Percentiles rank a stretch among this genome's conserved stretches.
phyloP scores from a whole-genome alignment of 148 eudicot genomes.

The Cornus kousa region DNA sequence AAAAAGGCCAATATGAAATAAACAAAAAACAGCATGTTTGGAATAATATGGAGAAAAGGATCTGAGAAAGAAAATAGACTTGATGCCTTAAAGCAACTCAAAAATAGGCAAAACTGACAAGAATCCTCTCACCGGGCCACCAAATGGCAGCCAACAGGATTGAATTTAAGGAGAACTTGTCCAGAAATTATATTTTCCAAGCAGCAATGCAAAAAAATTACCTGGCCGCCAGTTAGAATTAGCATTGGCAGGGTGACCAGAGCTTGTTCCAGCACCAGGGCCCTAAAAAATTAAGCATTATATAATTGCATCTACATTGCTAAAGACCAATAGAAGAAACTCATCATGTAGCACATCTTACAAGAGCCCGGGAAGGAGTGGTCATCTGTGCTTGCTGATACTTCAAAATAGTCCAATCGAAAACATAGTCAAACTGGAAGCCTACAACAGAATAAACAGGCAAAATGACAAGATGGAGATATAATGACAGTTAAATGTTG shows the following conservation, averaged over 20 bases:
- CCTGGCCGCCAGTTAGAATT: conserved; percentile 58
- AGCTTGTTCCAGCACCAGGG: conserved; percentile 65
- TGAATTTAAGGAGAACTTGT: neutral
- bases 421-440: conserved; percentile 95
- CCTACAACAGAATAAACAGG: conserved; percentile 42
- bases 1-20: no score
- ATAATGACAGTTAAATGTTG: neutral
- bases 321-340: conserved; percentile 8
- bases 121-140: conserved; percentile 6
- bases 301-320: neutral
- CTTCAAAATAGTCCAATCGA: conserved; percentile 96
- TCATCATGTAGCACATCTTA: conserved; percentile 32
- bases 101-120: neutral
- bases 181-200: neutral
- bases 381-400: conserved; percentile 94
- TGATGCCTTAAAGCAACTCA: neutral
- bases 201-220: conserved; percentile 17
- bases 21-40: no score
- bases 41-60: neutral
- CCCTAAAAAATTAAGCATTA: conserved; percentile 43
- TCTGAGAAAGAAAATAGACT: neutral
- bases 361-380: conserved; percentile 64
- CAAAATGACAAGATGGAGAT: neutral
- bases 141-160: neutral
- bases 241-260: conserved; percentile 63